These are phyloP conservation scores for Neoscytalidium dimidiatum DNA, from an alignment of 2,329 filamentous ascomycete species.

Conservation along the genomic window DNA sequence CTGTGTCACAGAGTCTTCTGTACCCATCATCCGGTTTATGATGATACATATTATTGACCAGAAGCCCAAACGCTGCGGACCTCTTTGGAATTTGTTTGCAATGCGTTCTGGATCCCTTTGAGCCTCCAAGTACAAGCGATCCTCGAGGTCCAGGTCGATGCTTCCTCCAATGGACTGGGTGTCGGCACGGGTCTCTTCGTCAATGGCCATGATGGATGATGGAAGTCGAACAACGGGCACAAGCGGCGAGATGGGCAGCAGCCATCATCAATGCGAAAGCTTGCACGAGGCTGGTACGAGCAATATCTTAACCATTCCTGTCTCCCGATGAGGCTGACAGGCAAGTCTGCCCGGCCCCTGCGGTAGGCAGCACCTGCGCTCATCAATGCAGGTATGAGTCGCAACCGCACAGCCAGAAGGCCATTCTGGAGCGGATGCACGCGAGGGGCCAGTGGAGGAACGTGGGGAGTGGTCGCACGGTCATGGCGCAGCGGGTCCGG, in stretches of 20 bases:
- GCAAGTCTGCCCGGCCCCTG: conserved; percentile 3
- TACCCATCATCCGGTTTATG: conserved; percentile 25
- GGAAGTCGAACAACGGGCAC: not conserved
- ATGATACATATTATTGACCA: conserved; percentile 23
- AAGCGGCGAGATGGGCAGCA: not conserved
- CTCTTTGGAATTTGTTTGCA: conserved; percentile 22
- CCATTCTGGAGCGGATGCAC: not conserved
- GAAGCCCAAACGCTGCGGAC: conserved; percentile 23
- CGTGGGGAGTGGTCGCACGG: not conserved
- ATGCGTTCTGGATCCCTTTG: conserved; percentile 20
- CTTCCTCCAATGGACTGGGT: conserved; percentile 10
- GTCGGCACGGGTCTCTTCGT: conserved; percentile 7
- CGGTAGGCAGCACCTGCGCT: not conserved
- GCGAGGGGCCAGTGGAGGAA: not conserved
- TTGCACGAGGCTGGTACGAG: not conserved
- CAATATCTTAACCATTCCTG: not conserved
- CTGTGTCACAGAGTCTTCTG: not conserved
- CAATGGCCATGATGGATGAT: conserved; percentile 3
- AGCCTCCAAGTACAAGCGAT: conserved; percentile 19
- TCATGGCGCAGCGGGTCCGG: not conserved
- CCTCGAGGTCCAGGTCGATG: conserved; percentile 21
- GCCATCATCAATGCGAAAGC: not conserved
- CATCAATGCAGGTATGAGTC: conserved; percentile 3
- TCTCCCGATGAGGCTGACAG: not conserved
- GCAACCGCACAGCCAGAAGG: not conserved